phyloP scores from a whole-genome alignment of 202 grass and related monocot genomes.

The Zoysia matrella region DNA sequence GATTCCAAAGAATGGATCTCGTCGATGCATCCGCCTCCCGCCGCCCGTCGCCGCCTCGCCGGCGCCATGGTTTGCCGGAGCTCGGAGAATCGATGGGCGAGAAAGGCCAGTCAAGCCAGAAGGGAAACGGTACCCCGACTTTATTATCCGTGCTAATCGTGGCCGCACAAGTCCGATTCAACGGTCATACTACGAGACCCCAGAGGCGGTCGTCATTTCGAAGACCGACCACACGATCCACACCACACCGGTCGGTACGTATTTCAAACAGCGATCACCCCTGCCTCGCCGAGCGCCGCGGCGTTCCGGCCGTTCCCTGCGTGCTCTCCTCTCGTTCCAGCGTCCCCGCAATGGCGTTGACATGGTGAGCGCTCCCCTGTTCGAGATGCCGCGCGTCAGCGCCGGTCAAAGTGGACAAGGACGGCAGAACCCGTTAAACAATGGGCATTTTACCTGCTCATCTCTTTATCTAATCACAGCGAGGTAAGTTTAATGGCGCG shows the following conservation, averaged over 20 bases:
- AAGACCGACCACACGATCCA: too few species aligned
- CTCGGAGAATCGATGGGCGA: not conserved
- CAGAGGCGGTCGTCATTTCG: too few species aligned
- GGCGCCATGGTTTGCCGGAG: too few species aligned
- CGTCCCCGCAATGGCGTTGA: too few species aligned
- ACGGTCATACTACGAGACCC: not conserved
- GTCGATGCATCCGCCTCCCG: too few species aligned
- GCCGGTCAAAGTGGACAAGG: too few species aligned
- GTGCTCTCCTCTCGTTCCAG: not conserved
- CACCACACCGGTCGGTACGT: not conserved
- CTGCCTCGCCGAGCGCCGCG: not conserved
- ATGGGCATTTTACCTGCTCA: not conserved
- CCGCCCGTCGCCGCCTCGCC: too few species aligned
- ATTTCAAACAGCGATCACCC: not conserved
- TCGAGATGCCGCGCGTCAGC: not conserved
- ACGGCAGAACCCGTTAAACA: not conserved
- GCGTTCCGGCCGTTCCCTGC: not conserved
- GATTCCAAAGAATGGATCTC: too few species aligned
- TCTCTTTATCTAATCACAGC: not conserved
- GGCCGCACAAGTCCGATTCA: not conserved
- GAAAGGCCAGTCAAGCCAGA: not conserved
- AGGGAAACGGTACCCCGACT: not conserved
- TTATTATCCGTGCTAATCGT: not conserved
- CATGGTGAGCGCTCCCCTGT: too few species aligned
- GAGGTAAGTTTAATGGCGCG: not conserved